Evolutionary conservation across 2,329 filamentous ascomycete genomes (phyloP).

Genomic region (Neonectria ditissima): DNA sequence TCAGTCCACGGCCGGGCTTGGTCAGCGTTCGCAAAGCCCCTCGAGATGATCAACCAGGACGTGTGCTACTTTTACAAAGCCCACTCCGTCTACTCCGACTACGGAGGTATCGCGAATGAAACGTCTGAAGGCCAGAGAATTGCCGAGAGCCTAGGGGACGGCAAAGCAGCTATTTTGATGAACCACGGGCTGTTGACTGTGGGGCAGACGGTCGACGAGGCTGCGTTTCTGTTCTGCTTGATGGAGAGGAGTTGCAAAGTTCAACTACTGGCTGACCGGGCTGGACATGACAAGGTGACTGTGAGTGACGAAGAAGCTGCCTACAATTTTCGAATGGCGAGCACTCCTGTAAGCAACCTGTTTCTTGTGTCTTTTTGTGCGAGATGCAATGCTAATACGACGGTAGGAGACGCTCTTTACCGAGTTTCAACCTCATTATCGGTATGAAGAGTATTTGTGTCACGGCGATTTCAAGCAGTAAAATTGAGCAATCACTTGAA

Average conservation of each 20-base stretch:
- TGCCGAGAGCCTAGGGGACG: conserved; percentile 65
- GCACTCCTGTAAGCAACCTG: conserved; percentile 1
- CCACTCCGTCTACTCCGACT: conserved; percentile 68
- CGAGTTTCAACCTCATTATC: conserved; percentile 16
- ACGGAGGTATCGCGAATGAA: conserved; percentile 69
- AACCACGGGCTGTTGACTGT: conserved; percentile 74
- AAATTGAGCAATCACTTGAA: too few relatives aligned
- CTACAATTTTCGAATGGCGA: conserved; percentile 13
- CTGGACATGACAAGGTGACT: conserved; percentile 1
- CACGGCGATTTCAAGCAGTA: conserved; percentile 10
- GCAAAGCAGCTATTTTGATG: conserved; percentile 65
- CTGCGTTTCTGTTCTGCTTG: conserved; percentile 66
- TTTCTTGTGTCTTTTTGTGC: too few relatives aligned
- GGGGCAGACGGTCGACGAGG: conserved; percentile 72
- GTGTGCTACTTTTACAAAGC: conserved; percentile 65
- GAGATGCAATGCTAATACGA: background rate
- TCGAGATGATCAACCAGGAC: conserved; percentile 72
- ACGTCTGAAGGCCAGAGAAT: conserved; percentile 67
- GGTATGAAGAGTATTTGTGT: conserved; percentile 6
- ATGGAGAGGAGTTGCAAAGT: conserved; percentile 37
- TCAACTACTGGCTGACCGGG: conserved; percentile 31
- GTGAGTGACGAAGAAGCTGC: conserved; percentile 21
- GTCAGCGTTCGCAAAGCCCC: conserved; percentile 64
- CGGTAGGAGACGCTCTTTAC: conserved; percentile 6
- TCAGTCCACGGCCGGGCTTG: conserved; percentile 68